These are phyloP conservation scores for Pythium guiyangense DNA, from an alignment of 352 stramenopile genomes.

Conservation along the genomic window DNA sequence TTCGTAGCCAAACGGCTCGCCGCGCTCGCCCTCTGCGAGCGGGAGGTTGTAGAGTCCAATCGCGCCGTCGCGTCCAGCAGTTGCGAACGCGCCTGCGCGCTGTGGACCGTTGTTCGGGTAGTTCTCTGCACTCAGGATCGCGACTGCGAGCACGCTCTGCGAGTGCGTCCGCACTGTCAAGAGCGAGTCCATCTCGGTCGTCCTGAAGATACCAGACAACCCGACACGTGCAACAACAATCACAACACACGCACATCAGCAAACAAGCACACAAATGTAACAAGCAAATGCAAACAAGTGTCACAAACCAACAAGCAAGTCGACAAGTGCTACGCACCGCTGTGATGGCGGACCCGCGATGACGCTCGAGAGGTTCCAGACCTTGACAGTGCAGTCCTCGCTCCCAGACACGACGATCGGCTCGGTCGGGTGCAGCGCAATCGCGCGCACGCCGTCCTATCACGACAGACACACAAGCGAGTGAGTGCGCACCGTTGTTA, in stretches of 20 bases:
- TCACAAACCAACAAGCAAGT: not conserved
- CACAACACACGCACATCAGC: not conserved
- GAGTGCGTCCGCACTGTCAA: slow-evolving; percentile 71
- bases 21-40: slow-evolving; percentile 48
- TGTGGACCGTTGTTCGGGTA: slow-evolving; percentile 49
- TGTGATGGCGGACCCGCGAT: slow-evolving; percentile 60
- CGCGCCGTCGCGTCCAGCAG: slow-evolving; percentile 68
- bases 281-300: too few relatives aligned
- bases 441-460: slow-evolving; percentile 69
- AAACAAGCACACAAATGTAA: not conserved
- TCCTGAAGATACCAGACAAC: slow-evolving; percentile 15
- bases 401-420: slow-evolving; percentile 78
- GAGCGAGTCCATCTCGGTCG: slow-evolving; percentile 72
- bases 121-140: slow-evolving; percentile 73
- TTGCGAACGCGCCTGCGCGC: slow-evolving; percentile 57
- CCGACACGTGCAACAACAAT: slow-evolving; percentile 1
- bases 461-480: not conserved
- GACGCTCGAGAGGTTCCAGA: slow-evolving; percentile 75
- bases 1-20: slow-evolving; percentile 61
- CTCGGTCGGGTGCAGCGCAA: slow-evolving; percentile 81
- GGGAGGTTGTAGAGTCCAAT: slow-evolving; percentile 69
- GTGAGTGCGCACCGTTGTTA: not conserved
- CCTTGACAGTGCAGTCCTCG: slow-evolving; percentile 81
- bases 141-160: slow-evolving; percentile 67
- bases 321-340: slow-evolving; percentile 19